phyloP scores from a whole-genome alignment of 1,284 basidiomycete genomes.

The Irpex sp. region DNA sequence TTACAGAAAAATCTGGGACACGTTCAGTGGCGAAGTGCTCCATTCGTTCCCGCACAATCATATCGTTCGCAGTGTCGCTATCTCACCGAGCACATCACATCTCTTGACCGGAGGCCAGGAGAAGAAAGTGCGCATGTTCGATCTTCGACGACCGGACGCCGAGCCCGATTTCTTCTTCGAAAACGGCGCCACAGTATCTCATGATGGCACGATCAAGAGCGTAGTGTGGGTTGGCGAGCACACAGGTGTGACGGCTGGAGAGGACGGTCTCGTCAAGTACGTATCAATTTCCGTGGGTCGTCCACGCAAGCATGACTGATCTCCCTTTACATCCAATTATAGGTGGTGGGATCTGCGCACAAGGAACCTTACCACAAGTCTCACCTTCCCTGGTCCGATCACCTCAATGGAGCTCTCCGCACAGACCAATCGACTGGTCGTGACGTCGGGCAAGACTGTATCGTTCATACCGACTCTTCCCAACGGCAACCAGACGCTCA shows the following conservation, averaged over 20 bases:
- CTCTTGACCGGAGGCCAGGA: slow-evolving; percentile 95
- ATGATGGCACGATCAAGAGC: slow-evolving; percentile 89
- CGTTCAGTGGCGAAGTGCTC: slow-evolving; percentile 80
- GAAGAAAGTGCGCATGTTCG: slow-evolving; percentile 95
- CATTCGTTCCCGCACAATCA: slow-evolving; percentile 97
- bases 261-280: slow-evolving; percentile 89
- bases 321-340: not conserved
- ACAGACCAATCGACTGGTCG: slow-evolving; percentile 81
- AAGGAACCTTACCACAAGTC: slow-evolving; percentile 63
- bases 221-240: slow-evolving; percentile 91
- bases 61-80: slow-evolving; percentile 93
- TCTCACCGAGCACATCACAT: slow-evolving; percentile 65
- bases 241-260: slow-evolving; percentile 85
- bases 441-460: slow-evolving; percentile 90
- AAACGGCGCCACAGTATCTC: slow-evolving; percentile 52
- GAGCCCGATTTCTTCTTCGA: slow-evolving; percentile 80
- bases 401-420: slow-evolving; percentile 91
- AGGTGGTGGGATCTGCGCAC: slow-evolving; percentile 98
- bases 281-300: slow-evolving; percentile 22
- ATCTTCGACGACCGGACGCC: slow-evolving; percentile 80
- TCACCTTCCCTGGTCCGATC: slow-evolving; percentile 79
- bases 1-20: slow-evolving; percentile 94
- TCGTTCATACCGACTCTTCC: slow-evolving; percentile 78
- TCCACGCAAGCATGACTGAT: not conserved
- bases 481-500: slow-evolving; percentile 53